Base-by-base conservation (phyloP, 2,329 filamentous ascomycete genomes). In the Orbilia blumenaviensis region DNA sequence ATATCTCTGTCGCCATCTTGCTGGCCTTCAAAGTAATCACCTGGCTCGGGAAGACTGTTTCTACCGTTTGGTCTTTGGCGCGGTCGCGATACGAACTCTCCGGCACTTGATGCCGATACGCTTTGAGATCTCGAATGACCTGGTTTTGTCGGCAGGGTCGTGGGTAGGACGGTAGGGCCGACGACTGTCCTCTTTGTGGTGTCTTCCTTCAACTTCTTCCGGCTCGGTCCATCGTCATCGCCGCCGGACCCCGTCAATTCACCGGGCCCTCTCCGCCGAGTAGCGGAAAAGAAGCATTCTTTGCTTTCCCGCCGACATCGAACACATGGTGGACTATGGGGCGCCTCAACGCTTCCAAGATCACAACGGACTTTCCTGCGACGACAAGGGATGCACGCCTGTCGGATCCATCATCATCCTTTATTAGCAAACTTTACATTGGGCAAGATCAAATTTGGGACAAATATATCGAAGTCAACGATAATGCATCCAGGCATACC, bases 231-330 rank as follows among this genome's bases (percentile, higher is more conserved):
- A 36, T 75, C 27, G 82, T 81, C 81, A 23, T 85, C 84, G 25
- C 84, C 84, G 2, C 84, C 84, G 1, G 85, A 83, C 6, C 84
- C 88, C 54, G 87, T 87, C 86, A 95, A 96, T 82, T 75, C 71
- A 48, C 71, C 71, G 5, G 71, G 71, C 5, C 93, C 89, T 89
- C 98, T 98, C 81, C 95, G 90, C 60, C 95, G 88, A 32, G 94
- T 98, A 18, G 93, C 92, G 78, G 93, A 96, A 86, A 99, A 99
- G 87, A 91, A 96, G 85, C 95, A 99, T 81, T 97, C 91, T 83
- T 98, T 98, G 85, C 91, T 93, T 85, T 99, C 95, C 79, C 95
- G 90, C 63, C 93, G 91, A 83, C 95, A 99, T 81, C 95, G 90
- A 74, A 94, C 92, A 83, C 95, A 99, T 1, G 95, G 95, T 66